Evolutionary conservation across 139 green algal species (phyloP).

Genomic region (Coelastrella sp.): DNA sequence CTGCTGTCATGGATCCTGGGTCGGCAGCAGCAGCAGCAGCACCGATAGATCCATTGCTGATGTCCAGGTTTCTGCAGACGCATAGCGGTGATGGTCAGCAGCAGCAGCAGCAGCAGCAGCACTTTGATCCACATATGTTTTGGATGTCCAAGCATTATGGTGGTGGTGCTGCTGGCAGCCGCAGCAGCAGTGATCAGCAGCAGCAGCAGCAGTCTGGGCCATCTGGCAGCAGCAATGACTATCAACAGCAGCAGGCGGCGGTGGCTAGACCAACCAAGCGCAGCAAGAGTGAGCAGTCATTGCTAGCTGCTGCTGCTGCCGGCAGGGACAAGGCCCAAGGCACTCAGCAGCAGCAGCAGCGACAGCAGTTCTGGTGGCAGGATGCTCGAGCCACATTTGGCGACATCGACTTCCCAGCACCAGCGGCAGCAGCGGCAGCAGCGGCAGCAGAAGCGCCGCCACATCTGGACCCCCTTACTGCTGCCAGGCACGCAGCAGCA

Average conservation of each 20-base stretch:
- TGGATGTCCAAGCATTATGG: conserved; percentile 34
- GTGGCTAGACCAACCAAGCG: background rate
- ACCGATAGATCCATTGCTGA: background rate
- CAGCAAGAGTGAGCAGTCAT: background rate
- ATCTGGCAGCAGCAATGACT: background rate
- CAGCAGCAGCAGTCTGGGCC: background rate
- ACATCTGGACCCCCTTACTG: background rate
- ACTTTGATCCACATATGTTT: conserved; percentile 15
- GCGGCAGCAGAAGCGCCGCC: background rate
- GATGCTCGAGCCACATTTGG: conserved; percentile 22
- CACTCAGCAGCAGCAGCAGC: background rate
- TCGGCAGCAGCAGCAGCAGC: background rate
- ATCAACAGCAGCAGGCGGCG: background rate
- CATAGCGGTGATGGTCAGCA: background rate
- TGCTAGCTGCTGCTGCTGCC: background rate
- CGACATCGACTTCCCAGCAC: background rate
- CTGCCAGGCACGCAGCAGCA: background rate
- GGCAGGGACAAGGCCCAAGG: background rate
- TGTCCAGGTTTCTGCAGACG: background rate
- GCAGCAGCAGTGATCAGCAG: background rate
- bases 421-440: background rate
- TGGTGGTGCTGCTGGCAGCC: background rate
- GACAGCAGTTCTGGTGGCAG: conserved; percentile 1
- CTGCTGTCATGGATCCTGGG: background rate
- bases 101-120: conserved; percentile 10